Conservation (phyloP, 495 filamentous ascomycete genomes). For the Penicillium canariense region DNA sequence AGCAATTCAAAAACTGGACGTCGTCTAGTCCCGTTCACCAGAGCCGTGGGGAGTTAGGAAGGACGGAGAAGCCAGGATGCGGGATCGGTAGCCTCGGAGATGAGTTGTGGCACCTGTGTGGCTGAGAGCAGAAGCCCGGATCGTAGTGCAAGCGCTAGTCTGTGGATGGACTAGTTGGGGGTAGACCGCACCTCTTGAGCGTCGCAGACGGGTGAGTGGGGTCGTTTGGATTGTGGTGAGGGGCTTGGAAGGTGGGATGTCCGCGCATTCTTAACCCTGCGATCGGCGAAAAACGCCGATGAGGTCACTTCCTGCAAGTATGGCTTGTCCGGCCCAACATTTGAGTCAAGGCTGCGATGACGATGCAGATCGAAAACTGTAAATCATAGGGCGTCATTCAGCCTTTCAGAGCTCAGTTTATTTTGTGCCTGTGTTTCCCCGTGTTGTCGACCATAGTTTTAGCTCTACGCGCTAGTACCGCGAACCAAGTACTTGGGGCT, state of each 20-base stretch:
- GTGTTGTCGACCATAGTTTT: background rate
- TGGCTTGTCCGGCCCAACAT: constrained; percentile 4
- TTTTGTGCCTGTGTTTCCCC: background rate
- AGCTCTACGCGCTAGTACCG: constrained; percentile 4
- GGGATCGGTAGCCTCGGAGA: constrained; percentile 5
- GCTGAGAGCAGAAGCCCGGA: constrained; percentile 7
- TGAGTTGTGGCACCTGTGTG: constrained; percentile 13
- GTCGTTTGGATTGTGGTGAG: background rate
- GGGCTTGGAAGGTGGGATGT: constrained; percentile 9
- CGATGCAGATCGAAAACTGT: background rate
- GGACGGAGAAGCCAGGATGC: constrained; percentile 10
- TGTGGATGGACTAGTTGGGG: constrained; percentile 16
- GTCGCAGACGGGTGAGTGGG: background rate
- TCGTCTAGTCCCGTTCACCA: background rate
- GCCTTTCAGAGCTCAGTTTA: background rate
- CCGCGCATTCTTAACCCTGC: constrained; percentile 8
- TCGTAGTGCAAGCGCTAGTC: constrained; percentile 21
- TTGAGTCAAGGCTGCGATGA: background rate
- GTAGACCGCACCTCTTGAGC: background rate
- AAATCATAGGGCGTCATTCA: background rate
- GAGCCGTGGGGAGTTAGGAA: background rate
- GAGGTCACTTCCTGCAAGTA: constrained; percentile 22
- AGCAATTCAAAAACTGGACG: background rate
- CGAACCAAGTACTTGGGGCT: background rate
- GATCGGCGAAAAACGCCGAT: constrained; percentile 19